A percentile compares a stretch with the other conserved stretches of the same genome.
Evolutionary conservation across 2,329 filamentous ascomycete genomes (phyloP).

Genomic region (Apiospora sp.): DNA sequence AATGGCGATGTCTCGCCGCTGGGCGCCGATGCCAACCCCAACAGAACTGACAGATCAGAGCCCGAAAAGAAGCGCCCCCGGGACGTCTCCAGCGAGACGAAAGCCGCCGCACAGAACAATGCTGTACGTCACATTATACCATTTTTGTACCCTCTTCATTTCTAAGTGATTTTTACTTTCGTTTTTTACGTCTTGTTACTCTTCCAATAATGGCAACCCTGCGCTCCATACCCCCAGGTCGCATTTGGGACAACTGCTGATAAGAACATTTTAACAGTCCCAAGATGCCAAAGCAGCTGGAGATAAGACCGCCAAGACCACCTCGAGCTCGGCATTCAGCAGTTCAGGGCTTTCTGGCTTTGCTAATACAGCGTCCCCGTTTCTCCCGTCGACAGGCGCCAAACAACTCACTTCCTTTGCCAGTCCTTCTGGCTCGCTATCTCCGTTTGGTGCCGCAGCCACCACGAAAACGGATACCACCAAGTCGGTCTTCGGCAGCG

Average conservation of each 20-base stretch:
- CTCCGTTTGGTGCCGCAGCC: slow-evolving; percentile 46
- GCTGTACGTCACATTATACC: slow-evolving; percentile 41
- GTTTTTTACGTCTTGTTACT: neutral
- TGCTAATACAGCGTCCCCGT: slow-evolving; percentile 65
- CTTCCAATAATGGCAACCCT: neutral
- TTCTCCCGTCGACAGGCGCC: slow-evolving; percentile 37
- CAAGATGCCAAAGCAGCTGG: slow-evolving; percentile 28
- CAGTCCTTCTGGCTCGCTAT: slow-evolving; percentile 51
- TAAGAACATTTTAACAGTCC: slow-evolving; percentile 31
- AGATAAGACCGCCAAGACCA: slow-evolving; percentile 39
- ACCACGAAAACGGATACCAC: slow-evolving; percentile 48
- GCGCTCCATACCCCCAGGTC: slow-evolving; percentile 25
- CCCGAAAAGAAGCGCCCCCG: slow-evolving; percentile 72
- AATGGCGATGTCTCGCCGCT: slow-evolving; percentile 49
- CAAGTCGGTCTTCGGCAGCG: slow-evolving; percentile 57
- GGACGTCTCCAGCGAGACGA: slow-evolving; percentile 55
- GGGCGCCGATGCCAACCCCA: slow-evolving; percentile 54
- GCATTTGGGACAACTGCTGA: slow-evolving; percentile 29
- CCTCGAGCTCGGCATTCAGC: slow-evolving; percentile 70
- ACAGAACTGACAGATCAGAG: slow-evolving; percentile 61
- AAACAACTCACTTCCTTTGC: slow-evolving; percentile 52
- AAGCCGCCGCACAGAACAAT: slow-evolving; percentile 40
- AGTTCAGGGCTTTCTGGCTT: slow-evolving; percentile 65
- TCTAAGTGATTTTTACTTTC: too few relatives aligned
- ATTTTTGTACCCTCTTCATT: neutral